Base-by-base conservation (phyloP, 2,329 filamentous ascomycete genomes). In the Aspergillus sp. region DNA sequence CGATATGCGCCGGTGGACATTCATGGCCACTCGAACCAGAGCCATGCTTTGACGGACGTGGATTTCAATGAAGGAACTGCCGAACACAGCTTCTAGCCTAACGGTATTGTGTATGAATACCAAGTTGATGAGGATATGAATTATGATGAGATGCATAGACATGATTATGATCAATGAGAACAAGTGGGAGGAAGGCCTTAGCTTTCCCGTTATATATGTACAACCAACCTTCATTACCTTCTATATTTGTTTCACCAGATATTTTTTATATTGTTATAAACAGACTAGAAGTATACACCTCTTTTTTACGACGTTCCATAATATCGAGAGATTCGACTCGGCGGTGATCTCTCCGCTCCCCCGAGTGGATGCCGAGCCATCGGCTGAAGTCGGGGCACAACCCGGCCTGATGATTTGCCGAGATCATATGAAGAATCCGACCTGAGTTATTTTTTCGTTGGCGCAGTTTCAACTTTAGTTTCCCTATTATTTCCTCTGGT, bases 1-100 rank as follows among this genome's bases (percentile, higher is more conserved):
- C 69, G 68, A 43, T 67, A 71, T 42, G 62, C 62, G 17, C 69
- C 67, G 30, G 62, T 66, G 32, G 72, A 72, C 39, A 62, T 65
- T 30, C 65, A 68, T n/a, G 52, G 43, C 24, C 55, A 50, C 24
- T 47, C 48, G 39, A 47, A 34, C 47, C 47, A 44, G 38, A 41
- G 47, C 43, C 48, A 60, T 30, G 57, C 59, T 17, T 52, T 58
- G 13, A 55, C 56, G 9, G 70, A 70, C 43, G 53, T 63, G 26
- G 65, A 71, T 48, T 59, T 51, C 24, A 47, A 61, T 26, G 67
- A 68, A 52, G 61, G 53, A 11, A 34, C 48, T n/a, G 32, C 26
- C 47, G 56, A 56, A 20, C 30, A 22, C 18, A 26, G 39, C 18
- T 38, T 39, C 41, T 38, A 47, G 5, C 26, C 17, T 41, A n/a